These are phyloP conservation scores for Fusarium gaditjirri DNA, from an alignment of 2,329 filamentous ascomycete species.

Conservation along the genomic window DNA sequence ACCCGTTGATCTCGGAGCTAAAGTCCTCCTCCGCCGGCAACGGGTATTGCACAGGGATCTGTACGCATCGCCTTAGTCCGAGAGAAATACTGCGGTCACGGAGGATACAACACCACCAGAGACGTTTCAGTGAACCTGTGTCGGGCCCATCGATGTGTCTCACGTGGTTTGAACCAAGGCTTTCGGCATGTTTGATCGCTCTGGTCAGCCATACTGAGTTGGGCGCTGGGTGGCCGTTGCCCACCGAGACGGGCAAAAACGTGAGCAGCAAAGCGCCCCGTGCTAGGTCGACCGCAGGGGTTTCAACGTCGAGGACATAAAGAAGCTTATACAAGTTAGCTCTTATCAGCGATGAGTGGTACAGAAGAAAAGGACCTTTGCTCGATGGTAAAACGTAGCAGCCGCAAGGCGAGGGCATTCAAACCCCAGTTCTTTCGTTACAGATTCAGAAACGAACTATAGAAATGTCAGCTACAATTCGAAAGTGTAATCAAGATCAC, in stretches of 20 bases:
- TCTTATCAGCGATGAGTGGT: accelerated
- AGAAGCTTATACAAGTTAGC: background rate
- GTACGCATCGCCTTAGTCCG: background rate
- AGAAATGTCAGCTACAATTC: background rate
- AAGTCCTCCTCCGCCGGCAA: background rate
- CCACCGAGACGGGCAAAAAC: background rate
- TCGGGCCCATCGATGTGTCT: accelerated
- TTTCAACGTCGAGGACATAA: background rate
- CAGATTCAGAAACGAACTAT: background rate
- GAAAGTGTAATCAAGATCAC: background rate
- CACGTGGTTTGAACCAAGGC: background rate
- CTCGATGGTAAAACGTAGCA: background rate
- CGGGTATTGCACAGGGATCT: background rate
- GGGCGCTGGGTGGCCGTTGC: background rate
- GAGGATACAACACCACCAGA: background rate
- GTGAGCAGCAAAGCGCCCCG: background rate
- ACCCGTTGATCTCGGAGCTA: background rate
- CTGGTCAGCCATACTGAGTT: background rate
- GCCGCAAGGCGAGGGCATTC: background rate
- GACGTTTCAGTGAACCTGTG: background rate
- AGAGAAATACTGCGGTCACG: background rate
- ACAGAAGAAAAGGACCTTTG: background rate
- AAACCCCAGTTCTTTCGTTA: background rate
- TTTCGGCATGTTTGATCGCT: background rate
- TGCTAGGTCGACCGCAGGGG: background rate